Base-by-base conservation (phyloP, 78 protist species). In the Carpediemonas membranifera region DNA sequence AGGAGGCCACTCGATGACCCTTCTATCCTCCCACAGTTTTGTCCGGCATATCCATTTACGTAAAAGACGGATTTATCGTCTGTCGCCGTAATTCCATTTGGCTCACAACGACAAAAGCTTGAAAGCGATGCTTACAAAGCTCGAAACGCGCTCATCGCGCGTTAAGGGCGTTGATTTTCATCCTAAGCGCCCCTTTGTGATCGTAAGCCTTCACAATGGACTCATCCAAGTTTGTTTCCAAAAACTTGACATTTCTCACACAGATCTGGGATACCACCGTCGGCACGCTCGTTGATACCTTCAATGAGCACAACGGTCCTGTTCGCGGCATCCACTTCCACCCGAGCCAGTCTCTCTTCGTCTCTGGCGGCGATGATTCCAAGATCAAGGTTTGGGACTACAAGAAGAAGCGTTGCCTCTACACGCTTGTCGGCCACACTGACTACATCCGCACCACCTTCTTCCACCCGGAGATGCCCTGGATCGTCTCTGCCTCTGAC, bases 341-440 rank as follows among this genome's bases (percentile, higher is more conserved):
- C 71, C 9, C 44, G 47, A 47, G 75, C 1, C 98, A 95, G 83
- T 98, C 99, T 59, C 71, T 94, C 36, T 94, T 96, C 56, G 98
- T 86, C 0, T 84, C 95, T 2, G 99, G 98, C 18, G 98, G 98
- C 16, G 99, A 96, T 65, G 99, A 96, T 78, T 83, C 84, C 68
- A 90, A 88, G 74, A 78, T 96, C 76, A 91, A 93, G 73, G 64
- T 82, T 30, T 13, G 24, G 15, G 2, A 9, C 19, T 93, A 91
- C 85, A 90, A 96, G 78, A 86, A 84, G 50, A 71, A 86, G 27
- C 85, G 94, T 35, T 94, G 98, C 66, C 79, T 96, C 28, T 89
- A 86, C 75, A 87, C 95, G 24, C 83, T 96, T 19, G 56, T 68
- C 16, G 98, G 97, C 41, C 98, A 96, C 60, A 64, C 82, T 33